A percentile compares a stretch with the other conserved stretches of the same genome.
These are phyloP conservation scores for Ascochyta fabae DNA, from an alignment of 2,329 filamentous ascomycete species.

Conservation along the genomic window DNA sequence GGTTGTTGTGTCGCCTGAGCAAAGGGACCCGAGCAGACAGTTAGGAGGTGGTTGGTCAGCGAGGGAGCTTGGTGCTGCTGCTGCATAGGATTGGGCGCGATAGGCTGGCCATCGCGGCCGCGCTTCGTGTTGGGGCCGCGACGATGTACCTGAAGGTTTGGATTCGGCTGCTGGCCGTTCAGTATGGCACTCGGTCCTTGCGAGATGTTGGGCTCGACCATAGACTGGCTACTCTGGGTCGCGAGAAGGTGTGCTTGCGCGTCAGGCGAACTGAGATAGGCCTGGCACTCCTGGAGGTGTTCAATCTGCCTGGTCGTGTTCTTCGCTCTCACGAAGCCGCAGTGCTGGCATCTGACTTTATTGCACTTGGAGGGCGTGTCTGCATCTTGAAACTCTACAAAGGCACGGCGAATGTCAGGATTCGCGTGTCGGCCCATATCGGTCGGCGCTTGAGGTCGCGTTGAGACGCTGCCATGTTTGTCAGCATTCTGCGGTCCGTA, in stretches of 20 bases:
- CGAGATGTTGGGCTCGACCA: conserved; percentile 22
- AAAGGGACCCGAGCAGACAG: conserved; percentile 56
- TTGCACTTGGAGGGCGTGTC: conserved; percentile 56
- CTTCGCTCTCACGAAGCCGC: conserved; percentile 58
- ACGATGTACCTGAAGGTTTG: conserved; percentile 55
- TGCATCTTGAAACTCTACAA: conserved; percentile 49
- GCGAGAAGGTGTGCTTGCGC: conserved; percentile 46
- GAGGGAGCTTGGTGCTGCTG: conserved; percentile 49
- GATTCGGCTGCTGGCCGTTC: conserved; percentile 56
- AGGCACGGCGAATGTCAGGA: conserved; percentile 50
- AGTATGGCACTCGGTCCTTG: conserved; percentile 47
- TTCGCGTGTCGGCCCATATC: conserved; percentile 49
- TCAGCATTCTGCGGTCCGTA: conserved; percentile 19
- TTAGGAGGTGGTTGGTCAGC: conserved; percentile 65
- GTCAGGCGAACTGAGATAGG: conserved; percentile 54
- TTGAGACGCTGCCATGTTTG: conserved; percentile 14
- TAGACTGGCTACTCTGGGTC: conserved; percentile 25
- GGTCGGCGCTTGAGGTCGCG: neutral
- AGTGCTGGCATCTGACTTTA: conserved; percentile 57
- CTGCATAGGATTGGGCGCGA: conserved; percentile 36
- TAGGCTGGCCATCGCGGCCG: conserved; percentile 45
- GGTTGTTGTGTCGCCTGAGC: conserved; percentile 67
- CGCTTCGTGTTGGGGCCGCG: conserved; percentile 52
- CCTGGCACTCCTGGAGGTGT: conserved; percentile 55
- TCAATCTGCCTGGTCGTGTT: conserved; percentile 60